Base-by-base conservation (phyloP, 2,329 filamentous ascomycete species). In the Ascochyta clinopodiicola region DNA sequence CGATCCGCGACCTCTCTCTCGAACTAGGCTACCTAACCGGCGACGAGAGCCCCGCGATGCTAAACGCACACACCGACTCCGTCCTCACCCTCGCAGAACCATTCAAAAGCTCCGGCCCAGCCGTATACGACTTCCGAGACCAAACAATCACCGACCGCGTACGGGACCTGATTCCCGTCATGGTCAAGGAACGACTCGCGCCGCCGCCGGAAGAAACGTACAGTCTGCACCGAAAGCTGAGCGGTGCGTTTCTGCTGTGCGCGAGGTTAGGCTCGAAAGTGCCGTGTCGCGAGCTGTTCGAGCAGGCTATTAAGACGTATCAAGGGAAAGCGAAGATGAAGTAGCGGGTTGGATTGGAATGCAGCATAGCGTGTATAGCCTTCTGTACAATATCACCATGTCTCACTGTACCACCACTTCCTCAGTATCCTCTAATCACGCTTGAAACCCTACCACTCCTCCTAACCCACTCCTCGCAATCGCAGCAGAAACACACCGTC, bases 151-250 rank as follows among this genome's bases (percentile, higher is more conserved):
- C 95, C 1, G 93, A 98, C 70, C 84, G 96, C 39, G 94, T 99
- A 53, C 88, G 93, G 68, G 84, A 82, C 3, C 82, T 96, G 48
- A 98, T 99, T 63, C 95, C 95, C 15, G 80, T 96, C 48, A 99
- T 99, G 95, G 82, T 99, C 42, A 85, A 86, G 52, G 95, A 99
- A 80, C 81, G 95, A 32, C 79, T 99, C 19, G 87, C 91, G 15
- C 94, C 95, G 22, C 95, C 96, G 22, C 95, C 95, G 0, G 96
- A 99, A 78, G 95, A 99, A 81, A 99, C 95, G 47, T 99, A 99
- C 72, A 94, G 89, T 73, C 78, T 99, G 68, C 95, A 99, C 77
- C 86, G 95, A 57, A 99, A 99, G 79, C 79, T 99, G 50, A 96
- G 92, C 74, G 95, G 95, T 0, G 96, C 95, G 0, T 99, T 99